Percentiles rank a stretch among this genome's conserved stretches.
These are phyloP conservation scores for Chalciporus chontae DNA, from an alignment of 768 basidiomycete species.

Conservation along the genomic window DNA sequence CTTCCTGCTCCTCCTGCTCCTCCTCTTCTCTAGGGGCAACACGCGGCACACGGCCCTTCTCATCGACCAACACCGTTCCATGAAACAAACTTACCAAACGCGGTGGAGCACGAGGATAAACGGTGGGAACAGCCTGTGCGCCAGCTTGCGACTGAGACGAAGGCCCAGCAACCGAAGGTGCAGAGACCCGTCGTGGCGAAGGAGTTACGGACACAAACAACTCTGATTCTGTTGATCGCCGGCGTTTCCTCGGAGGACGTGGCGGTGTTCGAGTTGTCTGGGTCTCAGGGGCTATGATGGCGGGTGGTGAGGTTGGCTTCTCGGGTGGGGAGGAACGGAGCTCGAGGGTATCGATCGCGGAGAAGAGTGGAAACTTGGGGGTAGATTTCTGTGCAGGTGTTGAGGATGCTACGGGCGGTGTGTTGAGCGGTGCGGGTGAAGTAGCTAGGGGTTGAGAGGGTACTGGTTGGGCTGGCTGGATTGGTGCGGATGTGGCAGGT, in stretches of 20 bases:
- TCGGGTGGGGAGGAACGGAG: not conserved
- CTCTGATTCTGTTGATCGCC: conserved; percentile 12
- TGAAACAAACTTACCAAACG: conserved; percentile 17
- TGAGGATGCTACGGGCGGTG: not conserved
- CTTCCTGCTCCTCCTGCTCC: not conserved
- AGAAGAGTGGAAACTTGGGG: not conserved
- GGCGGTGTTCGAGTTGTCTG: not conserved
- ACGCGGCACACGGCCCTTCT: conserved; percentile 13
- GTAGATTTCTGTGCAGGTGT: not conserved
- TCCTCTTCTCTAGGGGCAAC: not conserved
- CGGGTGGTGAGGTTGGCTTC: not conserved
- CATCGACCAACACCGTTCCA: conserved; percentile 19
- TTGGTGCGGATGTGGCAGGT: not conserved
- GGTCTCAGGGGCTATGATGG: not conserved
- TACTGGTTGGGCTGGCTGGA: not conserved
- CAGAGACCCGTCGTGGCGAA: conserved; percentile 3
- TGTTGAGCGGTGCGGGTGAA: not conserved
- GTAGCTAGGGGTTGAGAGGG: not conserved
- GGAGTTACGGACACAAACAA: conserved; percentile 17
- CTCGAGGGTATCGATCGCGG: not conserved
- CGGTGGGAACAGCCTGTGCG: not conserved
- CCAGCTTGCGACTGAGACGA: not conserved
- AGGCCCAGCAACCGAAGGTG: not conserved
- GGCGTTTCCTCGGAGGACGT: conserved; percentile 7
- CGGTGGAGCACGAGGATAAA: conserved; percentile 17